phyloP scores from a whole-genome alignment of 805 yeast species.

The Saccharomycopsis guyanensis region DNA sequence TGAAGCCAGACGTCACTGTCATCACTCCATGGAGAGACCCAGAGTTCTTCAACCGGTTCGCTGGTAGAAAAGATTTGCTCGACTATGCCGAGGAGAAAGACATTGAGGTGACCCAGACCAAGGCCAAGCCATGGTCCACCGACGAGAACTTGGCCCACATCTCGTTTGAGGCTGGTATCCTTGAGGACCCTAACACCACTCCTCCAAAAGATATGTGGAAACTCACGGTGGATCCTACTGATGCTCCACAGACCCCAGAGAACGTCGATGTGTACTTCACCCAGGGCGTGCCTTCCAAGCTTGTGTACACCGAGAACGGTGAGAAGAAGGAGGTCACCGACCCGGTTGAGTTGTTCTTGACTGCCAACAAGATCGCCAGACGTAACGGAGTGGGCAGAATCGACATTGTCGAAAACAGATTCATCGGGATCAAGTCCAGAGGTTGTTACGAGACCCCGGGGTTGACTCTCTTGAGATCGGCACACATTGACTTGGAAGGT shows the following conservation, averaged over 20 bases:
- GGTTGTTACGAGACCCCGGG: conserved; percentile 99
- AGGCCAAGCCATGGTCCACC: conserved; percentile 99
- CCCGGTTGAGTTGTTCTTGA: conserved; percentile 85
- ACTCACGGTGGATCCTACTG: conserved; percentile 87
- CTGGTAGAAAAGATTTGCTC: conserved; percentile 94
- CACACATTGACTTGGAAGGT: conserved; percentile 96
- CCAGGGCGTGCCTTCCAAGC: conserved; percentile 82
- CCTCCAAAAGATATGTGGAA: conserved; percentile 99
- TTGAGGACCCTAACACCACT: conserved; percentile 97
- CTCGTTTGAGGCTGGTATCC: conserved; percentile 98
- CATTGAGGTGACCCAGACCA: conserved; percentile 94
- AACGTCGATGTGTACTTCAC: conserved; percentile 73
- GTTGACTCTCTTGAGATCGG: conserved; percentile 83
- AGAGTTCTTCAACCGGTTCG: conserved; percentile 85
- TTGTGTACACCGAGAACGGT: conserved; percentile 55
- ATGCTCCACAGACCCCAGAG: conserved; percentile 93
- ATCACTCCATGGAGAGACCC: conserved; percentile 99
- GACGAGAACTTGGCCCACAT: conserved; percentile 99
- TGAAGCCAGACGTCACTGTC: conserved; percentile 93
- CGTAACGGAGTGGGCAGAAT: conserved; percentile 99
- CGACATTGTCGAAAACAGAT: conserved; percentile 98
- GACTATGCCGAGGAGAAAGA: conserved; percentile 89
- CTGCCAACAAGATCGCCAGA: conserved; percentile 93
- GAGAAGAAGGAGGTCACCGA: conserved; percentile 57
- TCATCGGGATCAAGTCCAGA: conserved; percentile 97